phyloP scores from a whole-genome alignment of 208 protist species.

The Trichomonas tenax region DNA sequence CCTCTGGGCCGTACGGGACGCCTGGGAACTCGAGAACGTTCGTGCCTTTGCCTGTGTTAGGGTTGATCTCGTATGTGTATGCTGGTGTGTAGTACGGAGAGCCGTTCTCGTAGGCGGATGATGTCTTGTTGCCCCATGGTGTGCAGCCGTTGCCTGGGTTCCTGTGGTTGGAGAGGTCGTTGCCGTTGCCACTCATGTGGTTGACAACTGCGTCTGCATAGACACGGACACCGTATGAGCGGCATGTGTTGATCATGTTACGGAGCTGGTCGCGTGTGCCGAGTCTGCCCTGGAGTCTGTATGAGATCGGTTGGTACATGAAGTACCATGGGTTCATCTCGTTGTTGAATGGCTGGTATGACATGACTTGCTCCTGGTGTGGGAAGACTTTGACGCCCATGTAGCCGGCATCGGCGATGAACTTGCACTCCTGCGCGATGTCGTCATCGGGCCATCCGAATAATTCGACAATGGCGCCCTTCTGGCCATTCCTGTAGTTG shows the following conservation, averaged over 20 bases:
- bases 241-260: constrained; percentile 39
- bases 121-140: constrained; percentile 34
- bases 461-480: constrained; percentile 49
- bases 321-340: constrained; percentile 54
- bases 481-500: constrained; percentile 48
- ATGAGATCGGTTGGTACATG: constrained; percentile 49
- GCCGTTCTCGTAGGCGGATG: too few relatives aligned
- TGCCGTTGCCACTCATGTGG: constrained; percentile 47
- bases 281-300: constrained; percentile 43
- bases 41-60: constrained; percentile 26
- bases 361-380: constrained; percentile 46
- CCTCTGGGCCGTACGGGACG: constrained; percentile 41
- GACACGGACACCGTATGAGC: constrained; percentile 41
- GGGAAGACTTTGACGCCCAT: constrained; percentile 47
- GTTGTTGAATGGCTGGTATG: constrained; percentile 40
- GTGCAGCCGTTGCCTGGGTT: background rate
- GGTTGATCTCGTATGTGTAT: constrained; percentile 34
- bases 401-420: background rate
- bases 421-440: background rate
- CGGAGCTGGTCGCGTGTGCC: constrained; percentile 21
- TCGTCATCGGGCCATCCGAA: constrained; percentile 52
- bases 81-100: too few relatives aligned
- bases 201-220: constrained; percentile 55
- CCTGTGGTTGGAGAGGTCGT: background rate
- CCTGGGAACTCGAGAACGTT: constrained; percentile 45